These are phyloP conservation scores for Pichia heedii DNA, from an alignment of 805 yeast species.

Conservation along the genomic window DNA sequence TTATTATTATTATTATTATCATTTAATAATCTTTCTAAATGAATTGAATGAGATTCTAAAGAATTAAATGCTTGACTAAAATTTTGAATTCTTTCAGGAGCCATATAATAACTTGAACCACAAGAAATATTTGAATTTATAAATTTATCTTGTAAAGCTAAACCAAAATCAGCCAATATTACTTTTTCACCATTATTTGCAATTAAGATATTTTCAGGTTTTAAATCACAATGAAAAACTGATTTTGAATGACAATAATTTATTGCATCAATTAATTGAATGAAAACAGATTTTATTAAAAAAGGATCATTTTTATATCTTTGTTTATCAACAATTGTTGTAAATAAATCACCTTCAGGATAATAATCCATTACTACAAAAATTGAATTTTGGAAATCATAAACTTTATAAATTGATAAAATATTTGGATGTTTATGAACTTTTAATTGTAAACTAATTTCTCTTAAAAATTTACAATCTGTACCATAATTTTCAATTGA, in stretches of 20 bases:
- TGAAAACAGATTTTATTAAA: conserved; percentile 47
- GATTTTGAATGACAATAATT: conserved; percentile 73
- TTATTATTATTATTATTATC: conserved; percentile 5
- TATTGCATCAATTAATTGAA: conserved; percentile 76
- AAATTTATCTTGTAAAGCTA: conserved; percentile 54
- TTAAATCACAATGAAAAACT: conserved; percentile 89
- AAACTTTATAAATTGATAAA: conserved; percentile 63
- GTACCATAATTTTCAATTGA: conserved; percentile 28
- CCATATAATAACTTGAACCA: conserved; percentile 87
- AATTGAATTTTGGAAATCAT: conserved; percentile 48
- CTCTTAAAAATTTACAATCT: conserved; percentile 41
- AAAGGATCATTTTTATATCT: conserved; percentile 46
- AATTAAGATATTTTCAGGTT: conserved; percentile 88
- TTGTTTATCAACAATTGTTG: conserved; percentile 69
- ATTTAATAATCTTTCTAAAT: conserved; percentile 20
- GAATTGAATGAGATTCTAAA: conserved; percentile 25
- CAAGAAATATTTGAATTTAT: conserved; percentile 68
- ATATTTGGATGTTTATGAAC: conserved; percentile 78
- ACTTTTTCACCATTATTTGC: conserved; percentile 45
- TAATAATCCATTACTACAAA: conserved; percentile 82
- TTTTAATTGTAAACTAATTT: conserved; percentile 61
- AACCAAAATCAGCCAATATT: conserved; percentile 80
- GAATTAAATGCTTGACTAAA: conserved; percentile 32
- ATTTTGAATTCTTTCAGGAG: conserved; percentile 62
- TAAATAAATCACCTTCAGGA: conserved; percentile 79